Percentiles rank a stretch among this genome's conserved stretches.
These are phyloP conservation scores for Daldinia childiae DNA, from an alignment of 495 filamentous ascomycete genomes.

Conservation along the genomic window DNA sequence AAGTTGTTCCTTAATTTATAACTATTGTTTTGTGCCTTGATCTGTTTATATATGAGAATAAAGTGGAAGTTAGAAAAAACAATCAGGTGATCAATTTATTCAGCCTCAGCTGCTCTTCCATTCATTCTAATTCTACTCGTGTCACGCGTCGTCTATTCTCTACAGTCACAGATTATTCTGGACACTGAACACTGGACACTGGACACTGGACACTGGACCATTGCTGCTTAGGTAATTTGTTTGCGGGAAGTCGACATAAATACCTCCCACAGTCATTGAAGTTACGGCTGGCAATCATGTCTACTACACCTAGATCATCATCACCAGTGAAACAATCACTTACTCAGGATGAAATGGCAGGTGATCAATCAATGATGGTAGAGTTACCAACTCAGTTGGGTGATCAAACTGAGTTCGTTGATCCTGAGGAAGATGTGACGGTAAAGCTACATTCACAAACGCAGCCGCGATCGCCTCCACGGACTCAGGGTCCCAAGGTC, in stretches of 20 bases:
- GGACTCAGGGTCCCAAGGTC: slow-evolving; percentile 48
- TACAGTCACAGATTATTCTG: slow-evolving; percentile 32
- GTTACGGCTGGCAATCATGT: slow-evolving; percentile 31
- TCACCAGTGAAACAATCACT: slow-evolving; percentile 36
- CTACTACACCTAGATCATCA: slow-evolving; percentile 41
- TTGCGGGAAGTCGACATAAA: too few relatives aligned
- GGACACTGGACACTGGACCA: slow-evolving; percentile 11
- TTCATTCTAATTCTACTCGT: slow-evolving; percentile 13
- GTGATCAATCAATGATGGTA: slow-evolving; percentile 48
- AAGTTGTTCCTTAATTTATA: background rate
- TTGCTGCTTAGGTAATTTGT: too few relatives aligned
- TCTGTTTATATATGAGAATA: slow-evolving; percentile 10
- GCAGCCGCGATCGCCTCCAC: slow-evolving; percentile 42
- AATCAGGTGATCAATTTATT: slow-evolving; percentile 18
- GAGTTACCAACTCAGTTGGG: slow-evolving; percentile 43
- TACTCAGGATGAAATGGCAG: slow-evolving; percentile 29
- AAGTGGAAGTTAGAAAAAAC: slow-evolving; percentile 7
- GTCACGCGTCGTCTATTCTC: slow-evolving; percentile 39
- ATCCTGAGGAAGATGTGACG: slow-evolving; percentile 35
- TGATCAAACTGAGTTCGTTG: slow-evolving; percentile 27
- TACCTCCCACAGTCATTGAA: background rate
- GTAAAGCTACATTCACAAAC: slow-evolving; percentile 47
- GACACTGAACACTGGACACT: slow-evolving; percentile 20
- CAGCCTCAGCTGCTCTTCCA: slow-evolving; percentile 18
- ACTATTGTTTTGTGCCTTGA: background rate